Percentiles rank a stretch among this genome's conserved stretches.
Conservation (phyloP, 805 yeast genomes). For the Clavispora asparagi region DNA sequence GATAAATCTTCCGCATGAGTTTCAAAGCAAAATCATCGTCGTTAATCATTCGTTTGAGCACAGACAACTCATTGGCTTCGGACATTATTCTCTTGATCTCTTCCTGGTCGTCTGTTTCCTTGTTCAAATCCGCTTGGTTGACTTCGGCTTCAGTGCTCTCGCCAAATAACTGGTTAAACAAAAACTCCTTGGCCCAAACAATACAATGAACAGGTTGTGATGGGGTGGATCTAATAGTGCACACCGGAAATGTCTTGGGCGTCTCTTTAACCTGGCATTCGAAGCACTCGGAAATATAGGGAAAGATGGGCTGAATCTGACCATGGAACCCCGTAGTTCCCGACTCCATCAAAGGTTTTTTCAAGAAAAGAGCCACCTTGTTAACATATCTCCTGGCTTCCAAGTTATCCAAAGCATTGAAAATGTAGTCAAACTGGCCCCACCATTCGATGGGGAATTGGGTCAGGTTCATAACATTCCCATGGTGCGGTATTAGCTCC, state of each 20-base stretch:
- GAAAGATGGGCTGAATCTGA: constrained; percentile 87
- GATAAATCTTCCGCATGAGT: constrained; percentile 58
- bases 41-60: constrained; percentile 20
- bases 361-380: constrained; percentile 66
- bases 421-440: constrained; percentile 67
- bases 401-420: constrained; percentile 90
- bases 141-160: constrained; percentile 30
- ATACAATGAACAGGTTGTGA: constrained; percentile 94
- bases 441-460: constrained; percentile 72
- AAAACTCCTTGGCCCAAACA: constrained; percentile 94
- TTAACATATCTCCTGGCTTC: constrained; percentile 92
- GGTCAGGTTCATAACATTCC: constrained; percentile 75
- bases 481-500: constrained; percentile 72
- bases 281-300: constrained; percentile 83
- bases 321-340: constrained; percentile 97
- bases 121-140: constrained; percentile 19
- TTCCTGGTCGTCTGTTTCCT: constrained; percentile 58
- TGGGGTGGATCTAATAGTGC: constrained; percentile 96
- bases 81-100: constrained; percentile 60
- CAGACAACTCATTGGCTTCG: constrained; percentile 62
- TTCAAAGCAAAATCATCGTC: constrained; percentile 22
- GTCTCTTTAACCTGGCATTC: constrained; percentile 85
- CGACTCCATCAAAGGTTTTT: constrained; percentile 78
- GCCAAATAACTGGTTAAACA: constrained; percentile 76
- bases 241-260: constrained; percentile 89